phyloP scores from a whole-genome alignment of 2,329 filamentous ascomycete genomes.

The Curvularia lunata region DNA sequence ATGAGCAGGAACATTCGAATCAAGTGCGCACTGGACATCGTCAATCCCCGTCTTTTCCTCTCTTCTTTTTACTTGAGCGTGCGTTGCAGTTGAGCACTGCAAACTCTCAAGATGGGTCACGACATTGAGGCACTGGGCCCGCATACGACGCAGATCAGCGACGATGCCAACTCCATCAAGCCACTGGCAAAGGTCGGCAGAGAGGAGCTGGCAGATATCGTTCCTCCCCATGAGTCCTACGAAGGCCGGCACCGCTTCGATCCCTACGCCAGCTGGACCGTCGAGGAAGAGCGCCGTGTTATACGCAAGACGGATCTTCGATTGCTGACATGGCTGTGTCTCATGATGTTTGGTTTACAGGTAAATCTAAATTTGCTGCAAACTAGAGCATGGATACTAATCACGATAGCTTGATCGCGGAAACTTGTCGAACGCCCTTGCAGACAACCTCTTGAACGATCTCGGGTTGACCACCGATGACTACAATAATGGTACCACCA shows the following conservation, averaged over 20 bases:
- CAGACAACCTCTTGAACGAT: conserved; percentile 40
- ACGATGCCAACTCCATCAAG: conserved; percentile 35
- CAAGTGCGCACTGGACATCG: not conserved
- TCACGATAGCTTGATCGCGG: conserved; percentile 56
- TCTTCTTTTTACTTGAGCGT: not conserved
- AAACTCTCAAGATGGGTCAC: conserved; percentile 25
- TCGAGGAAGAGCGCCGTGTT: conserved; percentile 62
- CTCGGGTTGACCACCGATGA: conserved; percentile 41
- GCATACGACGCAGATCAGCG: conserved; percentile 25
- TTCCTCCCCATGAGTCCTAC: conserved; percentile 54
- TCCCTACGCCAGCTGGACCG: conserved; percentile 60
- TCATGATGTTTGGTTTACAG: conserved; percentile 54
- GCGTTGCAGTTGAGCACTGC: not conserved
- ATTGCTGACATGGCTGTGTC: conserved; percentile 36
- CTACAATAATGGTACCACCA: conserved; percentile 48
- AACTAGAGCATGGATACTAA: not conserved
- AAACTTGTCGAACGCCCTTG: conserved; percentile 48
- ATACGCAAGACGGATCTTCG: conserved; percentile 57
- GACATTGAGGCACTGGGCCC: conserved; percentile 34
- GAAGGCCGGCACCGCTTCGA: conserved; percentile 66
- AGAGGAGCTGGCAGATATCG: conserved; percentile 35
- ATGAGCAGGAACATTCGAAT: not conserved
- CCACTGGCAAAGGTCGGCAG: conserved; percentile 34
- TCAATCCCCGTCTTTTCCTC: not conserved
- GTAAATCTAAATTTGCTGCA: not conserved